These are phyloP conservation scores for Malassezia yamatoensis DNA, from an alignment of 1,284 basidiomycete species.

Conservation along the genomic window DNA sequence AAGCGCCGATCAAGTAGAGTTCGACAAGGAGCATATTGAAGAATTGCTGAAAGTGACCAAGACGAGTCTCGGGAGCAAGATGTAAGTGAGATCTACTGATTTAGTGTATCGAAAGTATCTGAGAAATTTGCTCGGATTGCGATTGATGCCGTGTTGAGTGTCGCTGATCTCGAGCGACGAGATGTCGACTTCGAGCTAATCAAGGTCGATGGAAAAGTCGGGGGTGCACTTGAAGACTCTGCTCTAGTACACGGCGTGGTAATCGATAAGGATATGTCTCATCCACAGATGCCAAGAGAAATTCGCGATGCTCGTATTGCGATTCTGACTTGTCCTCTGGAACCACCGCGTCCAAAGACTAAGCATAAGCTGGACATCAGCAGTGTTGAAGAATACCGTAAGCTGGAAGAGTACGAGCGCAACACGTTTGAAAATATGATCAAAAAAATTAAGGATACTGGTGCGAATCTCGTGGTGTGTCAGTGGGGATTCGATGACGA, in stretches of 20 bases:
- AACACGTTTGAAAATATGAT: slow-evolving; percentile 97
- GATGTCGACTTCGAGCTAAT: slow-evolving; percentile 98
- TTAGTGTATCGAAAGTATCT: slow-evolving; percentile 88
- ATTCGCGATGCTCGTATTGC: slow-evolving; percentile 84
- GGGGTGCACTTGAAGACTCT: slow-evolving; percentile 89
- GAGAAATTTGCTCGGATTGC: slow-evolving; percentile 93
- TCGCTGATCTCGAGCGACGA: slow-evolving; percentile 84
- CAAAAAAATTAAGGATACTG: slow-evolving; percentile 89
- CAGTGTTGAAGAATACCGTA: slow-evolving; percentile 93
- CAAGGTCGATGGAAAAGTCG: slow-evolving; percentile 98
- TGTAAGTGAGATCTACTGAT: slow-evolving; percentile 55
- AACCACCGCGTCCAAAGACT: slow-evolving; percentile 95
- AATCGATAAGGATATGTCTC: slow-evolving; percentile 98
- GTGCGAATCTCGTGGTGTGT: slow-evolving; percentile 95
- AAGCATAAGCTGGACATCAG: slow-evolving; percentile 99
- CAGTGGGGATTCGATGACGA: slow-evolving; percentile 99
- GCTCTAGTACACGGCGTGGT: slow-evolving; percentile 86
- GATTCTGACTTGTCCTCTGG: slow-evolving; percentile 96
- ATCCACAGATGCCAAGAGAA: slow-evolving; percentile 87
- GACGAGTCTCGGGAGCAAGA: slow-evolving; percentile 94
- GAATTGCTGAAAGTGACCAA: slow-evolving; percentile 72
- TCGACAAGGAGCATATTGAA: slow-evolving; percentile 67
- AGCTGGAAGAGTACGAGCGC: slow-evolving; percentile 86
- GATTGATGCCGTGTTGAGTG: slow-evolving; percentile 86
- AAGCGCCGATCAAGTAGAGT: slow-evolving; percentile 83